Percentiles rank a stretch among this genome's conserved stretches.
These are phyloP conservation scores for Mycena indigotica DNA, from an alignment of 768 basidiomycete species.

Conservation along the genomic window DNA sequence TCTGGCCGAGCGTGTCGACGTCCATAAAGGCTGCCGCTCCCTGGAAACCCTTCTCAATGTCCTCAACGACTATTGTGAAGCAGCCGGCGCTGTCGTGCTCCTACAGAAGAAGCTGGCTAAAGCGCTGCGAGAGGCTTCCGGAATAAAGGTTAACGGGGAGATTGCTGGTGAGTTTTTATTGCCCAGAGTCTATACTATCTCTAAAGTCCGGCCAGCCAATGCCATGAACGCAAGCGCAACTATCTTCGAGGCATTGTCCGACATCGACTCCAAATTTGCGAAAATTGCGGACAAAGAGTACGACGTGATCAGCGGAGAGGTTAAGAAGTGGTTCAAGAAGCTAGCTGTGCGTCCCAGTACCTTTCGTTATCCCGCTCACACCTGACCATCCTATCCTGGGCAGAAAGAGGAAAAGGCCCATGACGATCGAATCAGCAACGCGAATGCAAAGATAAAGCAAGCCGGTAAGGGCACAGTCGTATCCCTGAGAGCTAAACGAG, in stretches of 20 bases:
- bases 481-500: not conserved
- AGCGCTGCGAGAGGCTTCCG: slow-evolving; percentile 66
- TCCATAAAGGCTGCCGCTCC: slow-evolving; percentile 81
- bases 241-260: slow-evolving; percentile 70
- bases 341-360: slow-evolving; percentile 54
- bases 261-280: slow-evolving; percentile 74
- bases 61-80: slow-evolving; percentile 77
- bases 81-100: slow-evolving; percentile 57
- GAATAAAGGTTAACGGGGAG: slow-evolving; percentile 58
- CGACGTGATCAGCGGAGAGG: slow-evolving; percentile 61
- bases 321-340: slow-evolving; percentile 88
- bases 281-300: slow-evolving; percentile 78
- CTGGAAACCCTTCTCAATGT: slow-evolving; percentile 67
- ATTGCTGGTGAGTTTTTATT: slow-evolving; percentile 55
- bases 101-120: slow-evolving; percentile 78
- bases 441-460: slow-evolving; percentile 76
- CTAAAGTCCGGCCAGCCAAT: slow-evolving; percentile 48
- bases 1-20: slow-evolving; percentile 65
- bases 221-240: slow-evolving; percentile 64
- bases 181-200: too few species aligned
- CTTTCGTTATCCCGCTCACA: not conserved
- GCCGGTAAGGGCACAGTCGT: slow-evolving; percentile 48
- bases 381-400: not conserved
- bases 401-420: slow-evolving; percentile 83
- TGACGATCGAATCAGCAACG: slow-evolving; percentile 66